Percentiles rank a stretch among this genome's conserved stretches.
phyloP scores from a whole-genome alignment of 768 basidiomycete genomes.

The Trametes villosa region DNA sequence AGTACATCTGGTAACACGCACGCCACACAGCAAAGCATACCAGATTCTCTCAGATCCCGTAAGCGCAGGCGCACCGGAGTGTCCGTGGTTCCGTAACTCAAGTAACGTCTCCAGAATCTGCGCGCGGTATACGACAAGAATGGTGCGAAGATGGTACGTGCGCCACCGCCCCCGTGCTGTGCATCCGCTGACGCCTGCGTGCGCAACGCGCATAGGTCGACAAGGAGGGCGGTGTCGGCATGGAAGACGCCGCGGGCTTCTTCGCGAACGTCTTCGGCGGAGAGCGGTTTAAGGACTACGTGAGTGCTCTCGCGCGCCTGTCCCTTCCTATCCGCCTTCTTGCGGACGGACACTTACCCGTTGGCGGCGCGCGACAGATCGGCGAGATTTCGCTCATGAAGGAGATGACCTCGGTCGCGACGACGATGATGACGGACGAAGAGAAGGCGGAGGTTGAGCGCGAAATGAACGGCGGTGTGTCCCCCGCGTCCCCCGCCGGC shows the following conservation, averaged over 20 bases:
- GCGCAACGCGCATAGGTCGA: constrained; percentile 51
- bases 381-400: constrained; percentile 97
- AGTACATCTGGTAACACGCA: too few relatives aligned
- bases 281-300: constrained; percentile 87
- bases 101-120: constrained; percentile 57
- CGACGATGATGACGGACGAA: constrained; percentile 90
- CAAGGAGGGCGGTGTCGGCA: constrained; percentile 74
- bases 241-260: constrained; percentile 94
- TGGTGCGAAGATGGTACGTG: constrained; percentile 82
- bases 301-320: constrained; percentile 45
- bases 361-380: constrained; percentile 64
- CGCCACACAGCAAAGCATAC: constrained; percentile 80
- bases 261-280: constrained; percentile 97
- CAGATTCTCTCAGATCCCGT: constrained; percentile 88
- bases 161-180: neutral
- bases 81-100: neutral
- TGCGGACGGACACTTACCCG: neutral
- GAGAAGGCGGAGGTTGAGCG: constrained; percentile 88
- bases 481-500: constrained; percentile 34
- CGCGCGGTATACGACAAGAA: constrained; percentile 94
- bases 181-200: constrained; percentile 1
- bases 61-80: constrained; percentile 33
- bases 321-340: neutral
- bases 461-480: constrained; percentile 55
- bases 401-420: constrained; percentile 84